Percentiles rank a stretch among this genome's conserved stretches.
phyloP scores from a whole-genome alignment of 2,329 filamentous ascomycete genomes.

The Phyllosticta ampelicida region DNA sequence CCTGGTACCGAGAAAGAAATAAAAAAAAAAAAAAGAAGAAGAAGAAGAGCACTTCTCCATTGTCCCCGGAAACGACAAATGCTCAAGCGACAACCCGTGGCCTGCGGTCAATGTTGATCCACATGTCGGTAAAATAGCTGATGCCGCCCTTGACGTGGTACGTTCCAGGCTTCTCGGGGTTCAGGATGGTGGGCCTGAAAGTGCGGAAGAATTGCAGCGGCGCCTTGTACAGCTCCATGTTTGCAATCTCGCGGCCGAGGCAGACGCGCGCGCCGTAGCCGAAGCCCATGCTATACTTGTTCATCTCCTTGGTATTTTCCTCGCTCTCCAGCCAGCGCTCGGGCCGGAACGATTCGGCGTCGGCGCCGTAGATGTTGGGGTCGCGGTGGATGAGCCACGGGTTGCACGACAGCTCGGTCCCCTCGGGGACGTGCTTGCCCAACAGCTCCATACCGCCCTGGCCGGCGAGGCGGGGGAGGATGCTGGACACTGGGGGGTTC shows the following conservation, averaged over 20 bases:
- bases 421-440: constrained; percentile 20
- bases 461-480: constrained; percentile 38
- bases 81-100: constrained; percentile 3
- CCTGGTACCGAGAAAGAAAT: neutral
- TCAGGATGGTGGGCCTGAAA: constrained; percentile 24
- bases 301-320: constrained; percentile 31
- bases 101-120: constrained; percentile 23
- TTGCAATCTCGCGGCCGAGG: constrained; percentile 40
- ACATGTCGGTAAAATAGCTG: constrained; percentile 33
- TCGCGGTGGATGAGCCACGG: constrained; percentile 23
- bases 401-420: constrained; percentile 21
- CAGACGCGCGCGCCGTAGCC: constrained; percentile 41
- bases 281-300: constrained; percentile 41
- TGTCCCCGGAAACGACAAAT: neutral
- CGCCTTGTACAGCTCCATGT: constrained; percentile 44
- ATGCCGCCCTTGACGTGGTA: constrained; percentile 35
- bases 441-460: constrained; percentile 26
- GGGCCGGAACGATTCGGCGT: constrained; percentile 20
- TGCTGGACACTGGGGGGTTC: constrained; percentile 39
- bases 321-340: constrained; percentile 24
- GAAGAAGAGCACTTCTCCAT: neutral
- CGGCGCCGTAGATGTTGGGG: constrained; percentile 18
- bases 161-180: constrained; percentile 21
- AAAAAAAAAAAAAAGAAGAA: too few species aligned
- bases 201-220: constrained; percentile 31